Evolutionary conservation across 305 asterid genomes (phyloP).

Genomic region (Withania somnifera): DNA sequence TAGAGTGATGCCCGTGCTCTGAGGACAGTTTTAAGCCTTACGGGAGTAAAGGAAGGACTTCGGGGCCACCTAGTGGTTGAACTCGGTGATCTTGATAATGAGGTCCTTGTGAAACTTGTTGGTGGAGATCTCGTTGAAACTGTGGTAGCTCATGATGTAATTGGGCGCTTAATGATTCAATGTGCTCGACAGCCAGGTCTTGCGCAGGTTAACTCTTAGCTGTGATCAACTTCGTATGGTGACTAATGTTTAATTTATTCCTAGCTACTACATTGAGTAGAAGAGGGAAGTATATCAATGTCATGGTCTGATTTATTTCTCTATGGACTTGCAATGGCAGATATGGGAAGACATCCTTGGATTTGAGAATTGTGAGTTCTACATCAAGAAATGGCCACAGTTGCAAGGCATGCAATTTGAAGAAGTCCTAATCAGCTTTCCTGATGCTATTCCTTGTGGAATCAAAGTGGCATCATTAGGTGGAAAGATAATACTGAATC

Average conservation of each 20-base stretch:
- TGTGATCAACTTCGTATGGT: background rate
- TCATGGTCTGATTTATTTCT: slow-evolving; percentile 1
- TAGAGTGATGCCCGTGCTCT: slow-evolving; percentile 95
- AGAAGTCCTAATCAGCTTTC: slow-evolving; percentile 80
- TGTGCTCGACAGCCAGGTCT: slow-evolving; percentile 98
- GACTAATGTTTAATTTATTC: background rate
- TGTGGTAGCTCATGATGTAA: slow-evolving; percentile 93
- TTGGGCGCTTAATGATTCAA: slow-evolving; percentile 90
- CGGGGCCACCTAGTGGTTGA: slow-evolving; percentile 87
- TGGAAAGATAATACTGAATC: slow-evolving; percentile 81
- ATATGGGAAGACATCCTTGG: slow-evolving; percentile 98
- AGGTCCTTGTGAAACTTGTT: slow-evolving; percentile 84
- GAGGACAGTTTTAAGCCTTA: slow-evolving; percentile 83
- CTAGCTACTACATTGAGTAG: background rate
- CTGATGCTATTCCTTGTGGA: slow-evolving; percentile 91
- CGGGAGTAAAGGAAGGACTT: slow-evolving; percentile 89
- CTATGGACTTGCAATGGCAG: slow-evolving; percentile 30
- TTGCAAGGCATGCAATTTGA: slow-evolving; percentile 80
- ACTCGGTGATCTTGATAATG: slow-evolving; percentile 87
- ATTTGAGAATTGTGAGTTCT: slow-evolving; percentile 86
- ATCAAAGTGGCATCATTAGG: slow-evolving; percentile 69
- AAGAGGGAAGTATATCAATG: background rate
- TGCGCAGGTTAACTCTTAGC: slow-evolving; percentile 63
- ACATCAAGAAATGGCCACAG: slow-evolving; percentile 79
- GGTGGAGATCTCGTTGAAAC: slow-evolving; percentile 95